A percentile compares a stretch with the other conserved stretches of the same genome.
Evolutionary conservation across 768 basidiomycete species (phyloP).

Genomic region (Leccinum disarticulatum): DNA sequence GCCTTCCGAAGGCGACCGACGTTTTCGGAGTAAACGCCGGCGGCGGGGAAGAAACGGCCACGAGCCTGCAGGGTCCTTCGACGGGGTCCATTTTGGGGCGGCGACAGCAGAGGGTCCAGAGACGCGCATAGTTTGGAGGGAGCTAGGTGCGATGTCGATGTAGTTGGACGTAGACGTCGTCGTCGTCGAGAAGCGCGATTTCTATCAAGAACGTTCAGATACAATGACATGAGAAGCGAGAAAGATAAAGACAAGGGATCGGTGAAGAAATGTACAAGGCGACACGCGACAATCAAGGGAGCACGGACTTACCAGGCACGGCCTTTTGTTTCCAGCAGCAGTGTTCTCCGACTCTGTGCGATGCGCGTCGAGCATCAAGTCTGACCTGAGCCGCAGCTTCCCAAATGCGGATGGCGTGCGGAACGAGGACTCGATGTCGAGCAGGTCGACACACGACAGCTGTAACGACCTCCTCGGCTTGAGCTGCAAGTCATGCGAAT

Average conservation of each 20-base stretch:
- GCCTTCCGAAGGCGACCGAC: constrained; percentile 17
- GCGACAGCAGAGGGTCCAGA: constrained; percentile 1
- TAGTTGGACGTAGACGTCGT: constrained; percentile 36
- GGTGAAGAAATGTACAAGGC: not conserved
- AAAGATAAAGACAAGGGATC: not conserved
- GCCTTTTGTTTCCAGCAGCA: not conserved
- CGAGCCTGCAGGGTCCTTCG: constrained; percentile 13
- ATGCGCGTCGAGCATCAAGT: constrained; percentile 22
- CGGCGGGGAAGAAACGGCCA: constrained; percentile 26
- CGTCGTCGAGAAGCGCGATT: constrained; percentile 36
- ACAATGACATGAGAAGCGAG: not conserved
- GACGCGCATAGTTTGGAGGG: constrained; percentile 2
- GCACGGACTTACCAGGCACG: constrained; percentile 18
- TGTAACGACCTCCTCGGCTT: constrained; percentile 21
- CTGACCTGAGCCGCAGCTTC: constrained; percentile 19
- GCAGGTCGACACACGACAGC: constrained; percentile 19
- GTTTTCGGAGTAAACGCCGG: constrained; percentile 32
- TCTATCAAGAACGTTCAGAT: constrained; percentile 15
- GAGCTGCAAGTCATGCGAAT: constrained; percentile 25
- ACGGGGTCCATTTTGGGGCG: constrained; percentile 4
- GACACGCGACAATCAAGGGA: not conserved
- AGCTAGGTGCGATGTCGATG: constrained; percentile 15
- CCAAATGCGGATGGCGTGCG: constrained; percentile 13
- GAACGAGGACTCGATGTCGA: constrained; percentile 23
- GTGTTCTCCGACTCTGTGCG: constrained; percentile 18